Conservation (phyloP, 2,329 filamentous ascomycete genomes). For the Trichoderma breve region DNA sequence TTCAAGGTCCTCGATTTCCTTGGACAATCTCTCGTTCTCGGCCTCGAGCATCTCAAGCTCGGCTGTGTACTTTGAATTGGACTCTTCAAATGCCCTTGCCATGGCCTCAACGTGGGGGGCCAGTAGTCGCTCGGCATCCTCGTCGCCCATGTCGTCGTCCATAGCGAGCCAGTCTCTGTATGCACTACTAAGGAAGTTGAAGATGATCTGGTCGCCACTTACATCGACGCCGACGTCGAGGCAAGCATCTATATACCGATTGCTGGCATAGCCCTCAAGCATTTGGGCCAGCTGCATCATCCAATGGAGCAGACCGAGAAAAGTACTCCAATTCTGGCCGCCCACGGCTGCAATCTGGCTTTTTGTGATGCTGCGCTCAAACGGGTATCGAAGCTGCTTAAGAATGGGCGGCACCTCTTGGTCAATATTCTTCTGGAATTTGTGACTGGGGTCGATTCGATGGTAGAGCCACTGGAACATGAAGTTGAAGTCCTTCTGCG, state of each 20-base stretch:
- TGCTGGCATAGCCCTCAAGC: constrained; percentile 76
- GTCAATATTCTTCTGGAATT: constrained; percentile 92
- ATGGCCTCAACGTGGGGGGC: constrained; percentile 83
- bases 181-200: constrained; percentile 83
- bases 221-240: constrained; percentile 85
- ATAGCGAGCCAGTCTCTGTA: constrained; percentile 94
- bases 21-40: constrained; percentile 74
- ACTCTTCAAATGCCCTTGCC: constrained; percentile 80
- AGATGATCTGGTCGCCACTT: constrained; percentile 86
- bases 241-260: constrained; percentile 87
- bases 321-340: constrained; percentile 95
- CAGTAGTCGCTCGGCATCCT: constrained; percentile 75
- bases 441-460: constrained; percentile 89
- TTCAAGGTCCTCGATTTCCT: constrained; percentile 86
- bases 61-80: constrained; percentile 79
- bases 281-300: constrained; percentile 98
- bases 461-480: constrained; percentile 99
- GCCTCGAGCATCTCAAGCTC: constrained; percentile 84
- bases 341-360: constrained; percentile 93
- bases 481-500: constrained; percentile 95
- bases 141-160: constrained; percentile 82
- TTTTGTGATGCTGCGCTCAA: constrained; percentile 93
- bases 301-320: constrained; percentile 93
- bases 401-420: constrained; percentile 90
- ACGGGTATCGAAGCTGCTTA: constrained; percentile 92